Evolutionary conservation across 1,284 basidiomycete species (phyloP), one percentile per base, ranked within the genome.

Genomic region (Kalmanozyma brasiliensis): DNA sequence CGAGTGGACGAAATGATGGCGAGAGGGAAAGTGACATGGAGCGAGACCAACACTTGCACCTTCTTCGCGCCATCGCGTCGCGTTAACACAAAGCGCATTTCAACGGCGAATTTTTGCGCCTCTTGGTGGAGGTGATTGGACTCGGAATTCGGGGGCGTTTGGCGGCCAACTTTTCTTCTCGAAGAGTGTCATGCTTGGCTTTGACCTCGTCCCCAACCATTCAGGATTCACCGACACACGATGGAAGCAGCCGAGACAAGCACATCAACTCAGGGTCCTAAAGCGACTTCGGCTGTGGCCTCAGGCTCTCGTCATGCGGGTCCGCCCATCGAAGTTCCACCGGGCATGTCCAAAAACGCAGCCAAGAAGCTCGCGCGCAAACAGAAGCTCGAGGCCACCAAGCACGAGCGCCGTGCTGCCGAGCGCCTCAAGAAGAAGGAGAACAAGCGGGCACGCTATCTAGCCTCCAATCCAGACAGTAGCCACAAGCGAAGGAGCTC

Each of bases 321-420:
- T 8, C 62, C 62, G 8, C 49, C 58, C 8, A 65, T 59, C 22
- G 8, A 42, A 33, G 44, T 67, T 19, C 67, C 62, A 24, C 69
- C 44, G 1, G 59, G 52, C 52, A 64, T 76, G 61, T 92, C 91
- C 38, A 94, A 94, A 82, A 91, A 88, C 17, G 91, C 91, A 0
- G 86, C 88, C 76, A 94, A 94, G 82, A 90, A 88, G 75, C 87
- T 88, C 2, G 88, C 88, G 5, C 90, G 87, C 76, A 87, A 87
- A 14, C 89, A 90, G 47, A 85, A 85, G 24, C 82, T 87, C 64
- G 88, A 88, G 22, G 89, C 88, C 20, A 82, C 85, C 47, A 94
- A 93, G 84, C 84, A 89, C 48, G 89, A 90, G 75, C 89, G 91
- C 19, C 87, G 92, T 13, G 88, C 89, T 9, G 86, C 85, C 51